Conservation (phyloP, 352 stramenopile species). For the Globisporangium heterothallicum region DNA sequence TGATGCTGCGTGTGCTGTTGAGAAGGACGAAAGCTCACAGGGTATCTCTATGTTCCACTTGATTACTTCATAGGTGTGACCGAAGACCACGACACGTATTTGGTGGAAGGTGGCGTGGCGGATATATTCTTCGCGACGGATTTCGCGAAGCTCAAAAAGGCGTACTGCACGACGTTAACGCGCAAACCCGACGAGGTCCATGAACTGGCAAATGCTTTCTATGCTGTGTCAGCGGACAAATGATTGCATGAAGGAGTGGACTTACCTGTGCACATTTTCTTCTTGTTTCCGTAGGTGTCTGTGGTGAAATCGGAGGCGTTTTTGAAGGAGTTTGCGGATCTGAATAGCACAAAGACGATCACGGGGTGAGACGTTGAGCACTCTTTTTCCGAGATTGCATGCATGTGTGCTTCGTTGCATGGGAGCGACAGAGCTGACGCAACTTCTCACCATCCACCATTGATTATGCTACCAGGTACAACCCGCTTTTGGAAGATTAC, state of each 20-base stretch:
- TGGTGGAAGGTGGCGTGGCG: constrained; percentile 77
- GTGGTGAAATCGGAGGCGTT: constrained; percentile 81
- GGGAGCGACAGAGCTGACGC: too few species aligned
- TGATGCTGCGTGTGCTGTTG: not conserved
- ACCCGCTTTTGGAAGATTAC: constrained; percentile 87
- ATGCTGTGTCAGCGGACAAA: not conserved
- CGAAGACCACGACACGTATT: constrained; percentile 85
- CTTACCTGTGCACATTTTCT: constrained; percentile 1
- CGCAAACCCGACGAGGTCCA: constrained; percentile 36
- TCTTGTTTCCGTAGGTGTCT: constrained; percentile 36
- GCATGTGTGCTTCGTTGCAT: not conserved
- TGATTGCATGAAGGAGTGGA: too few species aligned
- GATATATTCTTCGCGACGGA: constrained; percentile 91
- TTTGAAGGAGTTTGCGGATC: constrained; percentile 73
- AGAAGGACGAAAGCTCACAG: too few species aligned
- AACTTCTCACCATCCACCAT: too few species aligned
- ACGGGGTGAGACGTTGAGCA: constrained; percentile 36
- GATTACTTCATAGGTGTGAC: constrained; percentile 54
- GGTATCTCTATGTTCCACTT: too few species aligned
- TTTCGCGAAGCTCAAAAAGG: constrained; percentile 75
- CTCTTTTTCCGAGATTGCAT: not conserved
- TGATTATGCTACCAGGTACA: constrained; percentile 80
- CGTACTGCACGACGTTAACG: constrained; percentile 67
- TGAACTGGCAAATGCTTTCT: too few species aligned
- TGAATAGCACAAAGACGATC: constrained; percentile 78